Evolutionary conservation across 768 basidiomycete species (phyloP).

Genomic region (Phlebiopsis flavidoalba): DNA sequence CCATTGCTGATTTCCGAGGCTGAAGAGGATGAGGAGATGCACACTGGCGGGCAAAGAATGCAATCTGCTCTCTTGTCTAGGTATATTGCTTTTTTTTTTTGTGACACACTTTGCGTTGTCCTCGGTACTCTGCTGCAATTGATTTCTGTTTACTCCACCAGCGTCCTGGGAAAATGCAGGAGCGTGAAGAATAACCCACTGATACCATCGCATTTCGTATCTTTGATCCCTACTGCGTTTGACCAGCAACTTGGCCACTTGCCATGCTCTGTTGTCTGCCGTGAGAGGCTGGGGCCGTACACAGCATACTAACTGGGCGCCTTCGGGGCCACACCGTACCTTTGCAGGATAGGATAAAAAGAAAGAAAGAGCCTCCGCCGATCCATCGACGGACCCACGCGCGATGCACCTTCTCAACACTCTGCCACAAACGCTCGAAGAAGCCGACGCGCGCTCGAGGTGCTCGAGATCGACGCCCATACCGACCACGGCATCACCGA

Average conservation of each 20-base stretch:
- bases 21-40: conserved; percentile 9
- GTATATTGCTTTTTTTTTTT: background rate
- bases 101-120: background rate
- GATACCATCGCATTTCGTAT: background rate
- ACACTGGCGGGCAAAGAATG: background rate
- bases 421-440: conserved; percentile 52
- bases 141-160: background rate
- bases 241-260: background rate
- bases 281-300: too few relatives aligned
- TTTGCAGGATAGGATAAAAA: too few relatives aligned
- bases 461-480: conserved; percentile 46
- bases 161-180: background rate
- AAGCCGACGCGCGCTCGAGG: conserved; percentile 53
- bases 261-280: too few relatives aligned
- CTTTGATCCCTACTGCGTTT: background rate
- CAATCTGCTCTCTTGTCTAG: background rate
- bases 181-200: background rate
- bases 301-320: too few relatives aligned
- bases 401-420: conserved; percentile 49
- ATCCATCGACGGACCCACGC: too few relatives aligned
- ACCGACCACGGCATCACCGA: conserved; percentile 43
- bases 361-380: too few relatives aligned
- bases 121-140: background rate
- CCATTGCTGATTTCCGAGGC: conserved; percentile 29
- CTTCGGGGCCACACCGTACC: too few relatives aligned